Evolutionary conservation across 2,329 filamentous ascomycete species (phyloP), one percentile per base, ranked within the genome.

Genomic region (Beauveria scarabaeidicola): DNA sequence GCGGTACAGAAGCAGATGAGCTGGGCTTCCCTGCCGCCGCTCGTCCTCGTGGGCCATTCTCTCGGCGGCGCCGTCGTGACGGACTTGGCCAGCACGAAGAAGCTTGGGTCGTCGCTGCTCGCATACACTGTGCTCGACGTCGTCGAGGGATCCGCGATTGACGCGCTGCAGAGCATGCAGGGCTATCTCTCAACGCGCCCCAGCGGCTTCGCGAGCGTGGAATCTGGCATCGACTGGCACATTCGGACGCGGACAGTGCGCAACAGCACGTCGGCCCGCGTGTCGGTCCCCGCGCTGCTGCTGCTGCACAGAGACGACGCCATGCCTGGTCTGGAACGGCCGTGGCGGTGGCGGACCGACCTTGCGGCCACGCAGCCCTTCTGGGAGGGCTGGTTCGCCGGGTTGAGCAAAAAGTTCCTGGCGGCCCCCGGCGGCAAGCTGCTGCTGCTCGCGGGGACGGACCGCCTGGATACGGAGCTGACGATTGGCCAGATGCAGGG

Each of bases 401-500:
- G 91, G 0, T 79, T 97, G 66, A 96, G 90, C 71, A 84, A 83
- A 67, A 96, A 96, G 74, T 99, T 97, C 69, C 78, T 97, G 47
- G 81, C 80, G 56, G 90, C 89, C 0, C 85, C 82, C 63, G 92
- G 90, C 29, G 92, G 91, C 9, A 97, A 97, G 72, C 73, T 96
- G 62, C 75, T 97, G 54, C 75, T 97, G 55, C 80, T 97, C 36
- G 93, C 92, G 3, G 92, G 92, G 19, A 96, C 92, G 11, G 93
- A 97, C 74, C 81, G 92, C 52, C 73, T 97, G 60, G 92, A 97
- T 70, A 96, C 90, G 64, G 92, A 96, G 69, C 75, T 97, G 68
- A 96, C 90, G 72, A 96, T 97, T 71, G 92, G 92, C 17, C 92
- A 97, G 74, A 97, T 97, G 92, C 92, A 97, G 78, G 92, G 90